Percentiles rank a stretch among this genome's conserved stretches.
Conservation (phyloP, 2,329 filamentous ascomycete species). For the Teratosphaeria gauchensis region DNA sequence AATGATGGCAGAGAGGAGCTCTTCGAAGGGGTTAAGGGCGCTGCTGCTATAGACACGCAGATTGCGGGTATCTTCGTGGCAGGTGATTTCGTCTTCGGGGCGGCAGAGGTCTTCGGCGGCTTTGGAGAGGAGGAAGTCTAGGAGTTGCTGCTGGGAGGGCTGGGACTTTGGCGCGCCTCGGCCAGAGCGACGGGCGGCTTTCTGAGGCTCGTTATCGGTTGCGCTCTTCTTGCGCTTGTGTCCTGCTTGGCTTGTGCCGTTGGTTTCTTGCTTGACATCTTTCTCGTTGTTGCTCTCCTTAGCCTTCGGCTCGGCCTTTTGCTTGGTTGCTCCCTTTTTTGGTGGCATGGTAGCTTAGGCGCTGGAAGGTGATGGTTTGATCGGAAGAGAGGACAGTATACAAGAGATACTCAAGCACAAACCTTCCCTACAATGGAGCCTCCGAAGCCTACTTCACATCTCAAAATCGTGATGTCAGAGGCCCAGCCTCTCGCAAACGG, state of each 20-base stretch:
- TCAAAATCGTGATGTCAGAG: neutral
- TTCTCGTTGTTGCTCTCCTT: neutral
- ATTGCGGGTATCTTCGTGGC: conserved; percentile 17
- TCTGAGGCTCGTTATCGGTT: conserved; percentile 10
- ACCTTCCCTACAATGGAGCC: neutral
- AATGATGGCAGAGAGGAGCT: conserved; percentile 35
- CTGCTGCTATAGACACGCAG: conserved; percentile 24
- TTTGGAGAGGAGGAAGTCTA: conserved; percentile 26
- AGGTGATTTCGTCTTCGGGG: conserved; percentile 25
- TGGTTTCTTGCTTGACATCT: neutral
- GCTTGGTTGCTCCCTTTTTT: neutral
- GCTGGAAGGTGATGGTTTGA: neutral
- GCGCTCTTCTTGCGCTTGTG: conserved; percentile 10
- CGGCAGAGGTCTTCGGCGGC: conserved; percentile 22
- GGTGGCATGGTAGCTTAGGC: neutral
- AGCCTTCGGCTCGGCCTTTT: neutral
- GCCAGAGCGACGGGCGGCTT: conserved; percentile 20
- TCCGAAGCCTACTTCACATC: no score
- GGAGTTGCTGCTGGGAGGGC: conserved; percentile 19
- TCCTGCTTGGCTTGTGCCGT: neutral
- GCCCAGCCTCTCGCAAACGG: neutral
- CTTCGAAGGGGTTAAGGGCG: conserved; percentile 33
- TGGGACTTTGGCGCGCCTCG: conserved; percentile 16
- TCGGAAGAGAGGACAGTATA: no score
- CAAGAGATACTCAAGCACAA: neutral